phyloP scores from a whole-genome alignment of 1,284 basidiomycete species.

The Ceratobasidium sp. region DNA sequence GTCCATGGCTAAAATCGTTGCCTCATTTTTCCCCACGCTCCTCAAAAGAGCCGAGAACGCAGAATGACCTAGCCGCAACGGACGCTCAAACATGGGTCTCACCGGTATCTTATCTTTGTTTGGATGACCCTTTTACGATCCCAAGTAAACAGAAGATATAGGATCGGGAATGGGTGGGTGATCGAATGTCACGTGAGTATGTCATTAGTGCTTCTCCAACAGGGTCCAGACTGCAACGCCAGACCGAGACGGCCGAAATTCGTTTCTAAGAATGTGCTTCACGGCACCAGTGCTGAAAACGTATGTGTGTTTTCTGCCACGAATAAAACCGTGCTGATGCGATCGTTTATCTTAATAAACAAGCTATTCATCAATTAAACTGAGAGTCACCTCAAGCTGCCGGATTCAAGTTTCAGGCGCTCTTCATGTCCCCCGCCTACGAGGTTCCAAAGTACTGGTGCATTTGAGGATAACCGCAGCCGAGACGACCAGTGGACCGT shows the following conservation, averaged over 20 bases:
- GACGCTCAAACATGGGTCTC: not conserved
- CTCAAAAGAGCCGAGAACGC: conserved; percentile 25
- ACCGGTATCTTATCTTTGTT: not conserved
- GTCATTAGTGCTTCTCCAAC: conserved; percentile 34
- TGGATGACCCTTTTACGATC: not conserved
- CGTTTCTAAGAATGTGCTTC: too few species aligned
- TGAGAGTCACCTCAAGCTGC: not conserved
- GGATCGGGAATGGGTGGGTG: too few species aligned
- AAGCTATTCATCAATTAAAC: not conserved
- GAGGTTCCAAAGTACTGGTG: too few species aligned
- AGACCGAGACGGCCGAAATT: too few species aligned
- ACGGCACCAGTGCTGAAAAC: too few species aligned
- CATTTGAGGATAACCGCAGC: too few species aligned
- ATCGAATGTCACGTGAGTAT: not conserved
- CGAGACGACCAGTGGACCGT: too few species aligned
- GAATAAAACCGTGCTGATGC: too few species aligned
- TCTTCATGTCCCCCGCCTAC: too few species aligned
- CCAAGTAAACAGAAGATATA: not conserved
- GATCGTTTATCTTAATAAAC: too few species aligned
- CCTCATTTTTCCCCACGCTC: conserved; percentile 23
- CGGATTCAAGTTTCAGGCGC: not conserved
- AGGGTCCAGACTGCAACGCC: too few species aligned
- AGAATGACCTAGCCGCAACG: not conserved
- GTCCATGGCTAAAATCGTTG: not conserved
- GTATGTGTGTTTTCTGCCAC: too few species aligned